Evolutionary conservation across 352 stramenopile genomes (phyloP).

Genomic region (Lagenidium sp.): DNA sequence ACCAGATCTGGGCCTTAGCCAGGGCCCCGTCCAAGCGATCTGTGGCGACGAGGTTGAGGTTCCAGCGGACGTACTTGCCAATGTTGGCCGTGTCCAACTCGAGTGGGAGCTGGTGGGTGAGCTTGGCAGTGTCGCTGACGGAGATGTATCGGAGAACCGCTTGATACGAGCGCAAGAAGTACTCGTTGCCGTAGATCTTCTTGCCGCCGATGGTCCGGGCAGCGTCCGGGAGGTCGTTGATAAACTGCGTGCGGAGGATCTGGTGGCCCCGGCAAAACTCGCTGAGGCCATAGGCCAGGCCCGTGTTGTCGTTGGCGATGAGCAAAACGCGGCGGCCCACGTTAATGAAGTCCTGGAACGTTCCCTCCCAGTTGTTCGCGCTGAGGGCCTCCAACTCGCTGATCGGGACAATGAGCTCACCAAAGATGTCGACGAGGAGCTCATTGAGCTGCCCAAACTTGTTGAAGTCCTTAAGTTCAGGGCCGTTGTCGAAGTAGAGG

Average conservation of each 20-base stretch:
- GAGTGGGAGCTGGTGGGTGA: constrained; percentile 16
- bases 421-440: constrained; percentile 31
- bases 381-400: constrained; percentile 22
- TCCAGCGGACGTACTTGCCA: constrained; percentile 39
- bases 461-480: constrained; percentile 20
- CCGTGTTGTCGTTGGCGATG: constrained; percentile 41
- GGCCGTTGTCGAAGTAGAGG: constrained; percentile 41
- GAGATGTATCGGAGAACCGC: constrained; percentile 42
- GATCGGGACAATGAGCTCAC: constrained; percentile 28
- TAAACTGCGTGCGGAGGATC: constrained; percentile 24
- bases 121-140: constrained; percentile 15
- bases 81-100: constrained; percentile 31
- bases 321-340: constrained; percentile 25
- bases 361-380: constrained; percentile 20
- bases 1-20: constrained; percentile 41
- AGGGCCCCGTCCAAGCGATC: constrained; percentile 36
- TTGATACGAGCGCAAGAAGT: constrained; percentile 39
- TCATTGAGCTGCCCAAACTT: constrained; percentile 23
- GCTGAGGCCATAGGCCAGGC: constrained; percentile 22
- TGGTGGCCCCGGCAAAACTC: constrained; percentile 33
- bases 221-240: constrained; percentile 21
- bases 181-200: constrained; percentile 37
- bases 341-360: constrained; percentile 25
- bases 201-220: constrained; percentile 25
- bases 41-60: constrained; percentile 39